These are phyloP conservation scores for Sesbania bispinosa DNA, from an alignment of 306 rosid species.

Conservation along the genomic window DNA sequence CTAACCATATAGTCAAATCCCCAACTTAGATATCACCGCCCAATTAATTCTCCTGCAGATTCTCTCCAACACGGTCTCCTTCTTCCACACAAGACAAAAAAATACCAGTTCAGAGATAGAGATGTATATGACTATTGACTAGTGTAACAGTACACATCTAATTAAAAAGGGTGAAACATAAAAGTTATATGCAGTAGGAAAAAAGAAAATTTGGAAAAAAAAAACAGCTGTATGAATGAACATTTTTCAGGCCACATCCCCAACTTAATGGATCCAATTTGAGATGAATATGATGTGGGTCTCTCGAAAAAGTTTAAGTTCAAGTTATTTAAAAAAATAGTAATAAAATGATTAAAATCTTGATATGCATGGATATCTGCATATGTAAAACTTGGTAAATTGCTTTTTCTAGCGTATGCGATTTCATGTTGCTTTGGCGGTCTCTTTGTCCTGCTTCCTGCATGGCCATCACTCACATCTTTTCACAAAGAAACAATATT, in stretches of 20 bases:
- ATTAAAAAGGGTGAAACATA: too few relatives aligned
- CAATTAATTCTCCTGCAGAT: conserved; percentile 9
- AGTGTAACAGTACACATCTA: too few relatives aligned
- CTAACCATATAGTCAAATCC: neutral
- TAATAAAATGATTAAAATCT: neutral
- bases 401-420: neutral
- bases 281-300: neutral
- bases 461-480: conserved; percentile 2
- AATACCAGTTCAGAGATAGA: neutral
- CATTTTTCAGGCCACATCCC: too few relatives aligned
- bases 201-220: too few relatives aligned
- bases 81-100: conserved; percentile 22
- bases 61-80: neutral
- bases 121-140: neutral
- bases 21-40: conserved; percentile 1
- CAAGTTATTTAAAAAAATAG: too few relatives aligned
- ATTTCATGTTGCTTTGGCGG: conserved; percentile 3
- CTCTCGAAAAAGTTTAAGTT: neutral
- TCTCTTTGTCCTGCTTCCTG: neutral
- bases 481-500: conserved; percentile 1
- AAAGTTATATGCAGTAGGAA: too few relatives aligned
- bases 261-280: too few relatives aligned
- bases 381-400: neutral
- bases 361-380: conserved; percentile 3
- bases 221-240: too few relatives aligned